These are phyloP conservation scores for Phytophthora sansomeana DNA, from an alignment of 352 stramenopile species.

Conservation along the genomic window DNA sequence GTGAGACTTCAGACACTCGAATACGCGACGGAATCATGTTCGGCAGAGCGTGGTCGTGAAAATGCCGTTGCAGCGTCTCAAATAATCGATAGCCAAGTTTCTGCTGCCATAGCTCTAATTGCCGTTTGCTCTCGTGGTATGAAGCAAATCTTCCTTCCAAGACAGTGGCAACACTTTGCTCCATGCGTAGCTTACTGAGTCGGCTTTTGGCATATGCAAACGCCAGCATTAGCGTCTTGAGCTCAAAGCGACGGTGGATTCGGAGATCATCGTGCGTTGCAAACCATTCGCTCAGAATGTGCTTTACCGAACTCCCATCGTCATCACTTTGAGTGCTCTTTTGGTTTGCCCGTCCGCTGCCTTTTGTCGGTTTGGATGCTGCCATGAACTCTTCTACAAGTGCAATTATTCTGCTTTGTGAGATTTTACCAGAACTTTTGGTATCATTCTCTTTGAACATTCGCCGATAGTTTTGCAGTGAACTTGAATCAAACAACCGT, in stretches of 20 bases:
- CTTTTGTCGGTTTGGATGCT: constrained; percentile 3
- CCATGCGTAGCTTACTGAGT: constrained; percentile 53
- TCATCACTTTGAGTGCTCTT: background rate
- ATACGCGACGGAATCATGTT: constrained; percentile 65
- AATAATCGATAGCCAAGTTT: constrained; percentile 67
- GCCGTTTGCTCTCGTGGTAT: constrained; percentile 61
- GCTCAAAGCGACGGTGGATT: constrained; percentile 57
- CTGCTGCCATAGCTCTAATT: constrained; percentile 74
- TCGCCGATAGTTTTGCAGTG: constrained; percentile 42
- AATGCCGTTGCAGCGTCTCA: constrained; percentile 63
- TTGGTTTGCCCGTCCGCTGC: background rate
- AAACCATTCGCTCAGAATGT: constrained; percentile 61
- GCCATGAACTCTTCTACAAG: constrained; percentile 45
- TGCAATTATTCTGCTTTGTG: constrained; percentile 45
- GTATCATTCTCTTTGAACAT: constrained; percentile 50
- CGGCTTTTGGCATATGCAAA: constrained; percentile 58
- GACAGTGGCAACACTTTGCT: constrained; percentile 54
- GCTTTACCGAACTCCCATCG: constrained; percentile 5
- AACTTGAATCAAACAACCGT: constrained; percentile 47
- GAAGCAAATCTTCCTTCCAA: constrained; percentile 68
- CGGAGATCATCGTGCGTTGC: constrained; percentile 55
- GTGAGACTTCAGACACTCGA: constrained; percentile 44
- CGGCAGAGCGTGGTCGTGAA: constrained; percentile 58
- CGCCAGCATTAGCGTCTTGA: constrained; percentile 61
- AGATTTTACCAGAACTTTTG: constrained; percentile 49